Conservation (phyloP, 2,329 filamentous ascomycete genomes). For the Coniochaeta sp. region DNA sequence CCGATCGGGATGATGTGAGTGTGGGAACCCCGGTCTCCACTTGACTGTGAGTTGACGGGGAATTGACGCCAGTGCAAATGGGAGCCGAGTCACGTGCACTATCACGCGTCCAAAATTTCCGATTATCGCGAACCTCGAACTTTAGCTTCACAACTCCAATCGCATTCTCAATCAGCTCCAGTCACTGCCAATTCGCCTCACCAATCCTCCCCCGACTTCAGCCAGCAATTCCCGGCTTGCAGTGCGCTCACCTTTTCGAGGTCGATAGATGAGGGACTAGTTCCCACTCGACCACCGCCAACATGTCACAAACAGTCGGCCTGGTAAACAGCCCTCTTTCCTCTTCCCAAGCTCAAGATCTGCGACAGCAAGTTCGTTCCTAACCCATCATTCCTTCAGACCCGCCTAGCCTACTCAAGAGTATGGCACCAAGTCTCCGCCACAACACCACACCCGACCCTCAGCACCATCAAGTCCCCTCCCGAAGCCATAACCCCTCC, state of each 20-base stretch:
- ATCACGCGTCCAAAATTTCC: not conserved
- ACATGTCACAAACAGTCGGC: slow-evolving; percentile 75
- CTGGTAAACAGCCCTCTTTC: slow-evolving; percentile 45
- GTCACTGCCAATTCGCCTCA: not conserved
- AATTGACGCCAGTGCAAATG: too few species aligned
- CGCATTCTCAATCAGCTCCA: not conserved
- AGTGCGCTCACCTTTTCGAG: not conserved
- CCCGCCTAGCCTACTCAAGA: slow-evolving; percentile 90
- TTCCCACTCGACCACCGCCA: slow-evolving; percentile 20
- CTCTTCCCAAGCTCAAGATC: slow-evolving; percentile 5
- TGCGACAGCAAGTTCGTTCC: not conserved
- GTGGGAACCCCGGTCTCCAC: not conserved
- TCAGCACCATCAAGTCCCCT: slow-evolving; percentile 46
- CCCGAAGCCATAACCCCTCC: slow-evolving; percentile 53
- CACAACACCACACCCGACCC: slow-evolving; percentile 55
- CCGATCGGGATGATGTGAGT: not conserved
- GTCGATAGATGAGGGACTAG: slow-evolving; percentile 22
- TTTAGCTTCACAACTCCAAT: not conserved
- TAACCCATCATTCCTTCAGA: slow-evolving; percentile 45
- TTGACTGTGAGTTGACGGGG: too few species aligned
- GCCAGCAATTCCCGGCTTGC: not conserved
- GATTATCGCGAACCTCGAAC: not conserved
- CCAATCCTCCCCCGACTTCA: not conserved
- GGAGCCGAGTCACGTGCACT: not conserved
- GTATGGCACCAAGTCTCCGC: slow-evolving; percentile 86